A percentile compares a stretch with the other conserved stretches of the same genome.
Conservation (phyloP, 73 alveolate species). For the Paramecium sexaurelia region DNA sequence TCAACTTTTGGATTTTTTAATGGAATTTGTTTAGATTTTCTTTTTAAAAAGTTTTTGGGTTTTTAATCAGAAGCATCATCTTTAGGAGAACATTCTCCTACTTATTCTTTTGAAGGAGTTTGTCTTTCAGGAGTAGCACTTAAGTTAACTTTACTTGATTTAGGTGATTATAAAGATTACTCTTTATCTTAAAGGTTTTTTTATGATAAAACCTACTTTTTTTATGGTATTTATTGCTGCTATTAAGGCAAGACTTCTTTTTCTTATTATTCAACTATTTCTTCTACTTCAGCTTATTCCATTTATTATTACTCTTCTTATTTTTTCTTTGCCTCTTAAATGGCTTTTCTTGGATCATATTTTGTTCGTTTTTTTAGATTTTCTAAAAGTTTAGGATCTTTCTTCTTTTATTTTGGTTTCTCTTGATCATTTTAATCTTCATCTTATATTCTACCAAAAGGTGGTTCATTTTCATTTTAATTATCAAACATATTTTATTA, state of each 20-base stretch:
- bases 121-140: not conserved
- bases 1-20: constrained; percentile 50
- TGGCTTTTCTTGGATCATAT: constrained; percentile 71
- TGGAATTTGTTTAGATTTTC: constrained; percentile 49
- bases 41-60: constrained; percentile 50
- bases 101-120: not conserved
- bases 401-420: not conserved
- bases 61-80: constrained; percentile 19
- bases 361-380: constrained; percentile 68
- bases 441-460: not conserved
- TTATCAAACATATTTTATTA: not conserved
- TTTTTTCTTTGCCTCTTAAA: constrained; percentile 58
- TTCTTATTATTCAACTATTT: not conserved
- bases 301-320: not conserved
- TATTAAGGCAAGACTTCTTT: not conserved
- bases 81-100: constrained; percentile 30
- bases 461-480: not conserved
- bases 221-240: not conserved
- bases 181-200: not conserved
- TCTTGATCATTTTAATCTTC: not conserved
- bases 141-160: not conserved
- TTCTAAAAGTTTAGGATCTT: constrained; percentile 58
- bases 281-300: constrained; percentile 5
- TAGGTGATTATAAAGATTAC: not conserved
- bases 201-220: not conserved